A percentile compares a stretch with the other conserved stretches of the same genome.
Evolutionary conservation across 164 flowering plant genomes (phyloP).

Genomic region (Dillenia suffruticosa): DNA sequence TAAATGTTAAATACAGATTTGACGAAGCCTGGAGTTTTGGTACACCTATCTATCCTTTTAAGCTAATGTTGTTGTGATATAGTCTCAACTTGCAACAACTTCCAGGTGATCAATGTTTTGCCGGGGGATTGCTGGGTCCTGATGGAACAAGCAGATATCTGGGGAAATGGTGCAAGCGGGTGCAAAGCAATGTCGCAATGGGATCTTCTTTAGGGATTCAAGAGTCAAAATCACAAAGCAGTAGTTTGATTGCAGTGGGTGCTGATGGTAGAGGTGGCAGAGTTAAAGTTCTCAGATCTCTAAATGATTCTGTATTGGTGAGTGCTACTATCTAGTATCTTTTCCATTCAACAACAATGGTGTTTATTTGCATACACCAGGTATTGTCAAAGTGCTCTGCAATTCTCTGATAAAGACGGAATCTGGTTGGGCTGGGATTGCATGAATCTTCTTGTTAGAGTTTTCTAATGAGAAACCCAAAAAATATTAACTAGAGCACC

Average conservation of each 20-base stretch:
- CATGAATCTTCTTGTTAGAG: not conserved
- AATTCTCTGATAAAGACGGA: not conserved
- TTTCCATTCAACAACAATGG: not conserved
- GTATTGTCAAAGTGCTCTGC: not conserved
- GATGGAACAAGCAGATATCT: slow-evolving; percentile 67
- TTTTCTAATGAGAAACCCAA: not conserved
- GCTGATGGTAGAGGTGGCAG: slow-evolving; percentile 97
- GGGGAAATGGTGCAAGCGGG: slow-evolving; percentile 92
- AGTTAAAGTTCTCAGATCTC: slow-evolving; percentile 68
- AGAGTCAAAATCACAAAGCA: slow-evolving; percentile 25
- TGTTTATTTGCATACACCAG: too few species aligned
- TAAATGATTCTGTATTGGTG: slow-evolving; percentile 40
- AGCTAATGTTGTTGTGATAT: too few species aligned
- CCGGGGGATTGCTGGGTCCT: slow-evolving; percentile 78
- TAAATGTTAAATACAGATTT: too few species aligned
- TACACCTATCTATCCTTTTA: too few species aligned
- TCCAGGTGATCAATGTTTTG: slow-evolving; percentile 53
- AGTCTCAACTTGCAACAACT: slow-evolving; percentile 1
- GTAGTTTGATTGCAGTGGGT: slow-evolving; percentile 68
- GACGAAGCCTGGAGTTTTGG: too few species aligned
- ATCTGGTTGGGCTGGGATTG: too few species aligned
- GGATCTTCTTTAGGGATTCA: slow-evolving; percentile 18
- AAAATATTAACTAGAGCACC: too few species aligned
- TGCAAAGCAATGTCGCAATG: slow-evolving; percentile 28
- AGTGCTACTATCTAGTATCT: slow-evolving; percentile 13